phyloP scores from a whole-genome alignment of 2,329 filamentous ascomycete species.

The Ophiobolus disseminans region DNA sequence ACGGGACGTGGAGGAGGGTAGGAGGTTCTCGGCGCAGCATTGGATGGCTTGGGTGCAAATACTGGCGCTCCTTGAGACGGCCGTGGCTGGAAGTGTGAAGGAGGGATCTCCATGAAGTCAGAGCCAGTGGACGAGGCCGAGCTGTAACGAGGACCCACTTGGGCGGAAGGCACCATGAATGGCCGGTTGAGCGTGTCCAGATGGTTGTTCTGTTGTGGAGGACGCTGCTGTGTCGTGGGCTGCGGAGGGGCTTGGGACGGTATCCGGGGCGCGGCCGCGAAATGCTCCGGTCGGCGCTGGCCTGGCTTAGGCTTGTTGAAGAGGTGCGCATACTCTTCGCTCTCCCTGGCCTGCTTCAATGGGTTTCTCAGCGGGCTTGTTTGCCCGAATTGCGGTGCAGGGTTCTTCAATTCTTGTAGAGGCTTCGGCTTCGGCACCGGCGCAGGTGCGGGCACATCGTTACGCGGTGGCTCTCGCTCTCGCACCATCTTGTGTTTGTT shows the following conservation, averaged over 20 bases:
- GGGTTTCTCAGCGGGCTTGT: conserved; percentile 64
- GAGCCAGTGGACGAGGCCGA: conserved; percentile 37
- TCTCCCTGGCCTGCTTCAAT: conserved; percentile 44
- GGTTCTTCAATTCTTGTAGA: conserved; percentile 40
- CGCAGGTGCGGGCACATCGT: conserved; percentile 23
- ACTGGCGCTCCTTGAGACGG: conserved; percentile 41
- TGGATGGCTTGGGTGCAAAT: conserved; percentile 58
- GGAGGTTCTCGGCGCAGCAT: conserved; percentile 53
- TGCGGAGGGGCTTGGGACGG: conserved; percentile 27
- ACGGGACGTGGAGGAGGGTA: conserved; percentile 60
- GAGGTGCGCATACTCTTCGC: conserved; percentile 46
- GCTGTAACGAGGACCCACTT: conserved; percentile 32
- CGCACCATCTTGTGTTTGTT: conserved; percentile 55
- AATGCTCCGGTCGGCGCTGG: conserved; percentile 59
- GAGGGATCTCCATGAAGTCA: conserved; percentile 46
- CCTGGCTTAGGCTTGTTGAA: conserved; percentile 62
- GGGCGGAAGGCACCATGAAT: conserved; percentile 22
- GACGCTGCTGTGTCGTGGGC: conserved; percentile 8
- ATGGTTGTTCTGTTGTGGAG: conserved; percentile 5
- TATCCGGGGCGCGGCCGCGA: conserved; percentile 43
- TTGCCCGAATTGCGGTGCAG: conserved; percentile 61
- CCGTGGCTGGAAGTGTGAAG: conserved; percentile 42
- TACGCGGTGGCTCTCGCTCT: conserved; percentile 54
- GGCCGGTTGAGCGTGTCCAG: conserved; percentile 17
- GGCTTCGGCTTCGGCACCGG: conserved; percentile 34